These are phyloP conservation scores for Mycena capillaripes DNA, from an alignment of 768 basidiomycete genomes.

Conservation along the genomic window DNA sequence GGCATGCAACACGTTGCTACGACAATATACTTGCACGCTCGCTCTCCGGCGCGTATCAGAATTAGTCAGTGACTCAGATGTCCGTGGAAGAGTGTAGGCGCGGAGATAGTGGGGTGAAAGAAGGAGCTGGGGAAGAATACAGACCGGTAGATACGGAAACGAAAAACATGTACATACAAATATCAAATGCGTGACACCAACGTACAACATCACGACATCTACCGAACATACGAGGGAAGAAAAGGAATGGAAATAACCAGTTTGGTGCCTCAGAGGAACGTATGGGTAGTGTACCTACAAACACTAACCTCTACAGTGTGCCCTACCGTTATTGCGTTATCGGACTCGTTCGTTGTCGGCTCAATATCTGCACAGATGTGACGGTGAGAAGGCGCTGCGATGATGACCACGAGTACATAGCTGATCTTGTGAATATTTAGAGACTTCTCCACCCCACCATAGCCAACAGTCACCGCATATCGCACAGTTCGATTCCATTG, in stretches of 20 bases:
- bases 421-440: conserved; percentile 20
- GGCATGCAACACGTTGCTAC: conserved; percentile 11
- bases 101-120: conserved; percentile 15
- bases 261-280: conserved; percentile 11
- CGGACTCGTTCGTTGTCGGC: conserved; percentile 9
- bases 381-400: conserved; percentile 7
- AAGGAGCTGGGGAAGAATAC: conserved; percentile 12
- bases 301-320: conserved; percentile 15
- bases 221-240: conserved; percentile 1
- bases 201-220: conserved; percentile 3
- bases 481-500: conserved; percentile 2
- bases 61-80: neutral
- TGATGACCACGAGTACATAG: conserved; percentile 15
- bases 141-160: conserved; percentile 12
- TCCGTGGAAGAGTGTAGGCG: conserved; percentile 7
- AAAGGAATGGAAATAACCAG: conserved; percentile 1
- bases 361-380: conserved; percentile 19
- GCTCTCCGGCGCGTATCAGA: conserved; percentile 12
- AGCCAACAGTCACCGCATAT: conserved; percentile 8
- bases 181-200: conserved; percentile 8
- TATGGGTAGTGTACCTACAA: conserved; percentile 1
- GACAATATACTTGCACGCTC: conserved; percentile 3
- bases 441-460: conserved; percentile 10
- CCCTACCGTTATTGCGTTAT: conserved; percentile 14
- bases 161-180: conserved; percentile 8